Conservation (phyloP, 192 early-diverging fungal species). For the Coemansia pectinata region DNA sequence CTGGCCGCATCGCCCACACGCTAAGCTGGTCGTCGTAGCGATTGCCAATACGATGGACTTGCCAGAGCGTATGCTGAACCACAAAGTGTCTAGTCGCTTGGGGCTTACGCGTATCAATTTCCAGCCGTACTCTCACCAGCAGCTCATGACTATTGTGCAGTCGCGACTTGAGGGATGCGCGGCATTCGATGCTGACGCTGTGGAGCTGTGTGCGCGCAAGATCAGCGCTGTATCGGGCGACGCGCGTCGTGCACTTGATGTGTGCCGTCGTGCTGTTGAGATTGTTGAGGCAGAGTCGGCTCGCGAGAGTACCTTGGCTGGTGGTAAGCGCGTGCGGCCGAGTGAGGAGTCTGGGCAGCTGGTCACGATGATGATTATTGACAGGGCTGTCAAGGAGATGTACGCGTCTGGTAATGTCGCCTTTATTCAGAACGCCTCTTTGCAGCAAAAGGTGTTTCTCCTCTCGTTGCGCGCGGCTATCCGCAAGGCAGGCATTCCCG, state of each 20-base stretch:
- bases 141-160: constrained; percentile 84
- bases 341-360: constrained; percentile 6
- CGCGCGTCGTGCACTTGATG: constrained; percentile 91
- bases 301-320: background rate
- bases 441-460: constrained; percentile 88
- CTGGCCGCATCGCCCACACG: constrained; percentile 86
- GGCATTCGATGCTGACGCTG: constrained; percentile 77
- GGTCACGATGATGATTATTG: constrained; percentile 67
- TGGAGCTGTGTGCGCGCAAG: constrained; percentile 94
- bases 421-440: constrained; percentile 68
- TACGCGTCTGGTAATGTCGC: constrained; percentile 74
- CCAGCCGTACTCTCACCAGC: constrained; percentile 83
- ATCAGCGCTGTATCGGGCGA: constrained; percentile 96
- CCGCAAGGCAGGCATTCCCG: constrained; percentile 66
- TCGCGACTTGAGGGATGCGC: constrained; percentile 73
- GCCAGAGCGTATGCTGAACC: constrained; percentile 86
- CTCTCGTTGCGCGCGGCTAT: constrained; percentile 65
- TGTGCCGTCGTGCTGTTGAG: constrained; percentile 81
- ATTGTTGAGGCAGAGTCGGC: constrained; percentile 60
- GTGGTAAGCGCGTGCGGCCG: background rate
- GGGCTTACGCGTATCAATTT: constrained; percentile 92
- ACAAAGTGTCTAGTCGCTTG: constrained; percentile 88
- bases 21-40: constrained; percentile 88
- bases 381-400: constrained; percentile 86
- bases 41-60: constrained; percentile 99